These are phyloP conservation scores for Chlorella vulgaris DNA, from an alignment of 139 green algal genomes.

Conservation along the genomic window DNA sequence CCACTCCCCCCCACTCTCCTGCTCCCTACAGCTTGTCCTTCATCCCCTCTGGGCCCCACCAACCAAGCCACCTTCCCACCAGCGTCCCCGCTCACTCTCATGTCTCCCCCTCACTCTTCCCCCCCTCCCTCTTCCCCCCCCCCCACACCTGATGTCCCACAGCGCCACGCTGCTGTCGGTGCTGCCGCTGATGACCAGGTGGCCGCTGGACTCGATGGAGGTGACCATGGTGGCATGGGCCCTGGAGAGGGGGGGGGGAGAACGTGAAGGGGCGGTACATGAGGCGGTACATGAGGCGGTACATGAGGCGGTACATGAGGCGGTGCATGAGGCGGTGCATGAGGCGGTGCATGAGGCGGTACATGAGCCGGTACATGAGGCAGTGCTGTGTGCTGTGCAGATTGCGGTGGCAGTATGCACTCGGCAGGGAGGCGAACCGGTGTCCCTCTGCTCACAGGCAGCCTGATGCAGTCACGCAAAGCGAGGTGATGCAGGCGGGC, in stretches of 20 bases:
- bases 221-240: constrained; percentile 19
- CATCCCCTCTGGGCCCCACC: no score
- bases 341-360: not conserved
- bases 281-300: not conserved
- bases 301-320: not conserved
- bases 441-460: not conserved
- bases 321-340: not conserved
- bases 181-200: constrained; percentile 58
- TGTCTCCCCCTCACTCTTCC: not conserved
- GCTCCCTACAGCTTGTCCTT: no score
- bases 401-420: not conserved
- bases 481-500: not conserved
- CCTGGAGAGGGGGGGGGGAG: not conserved
- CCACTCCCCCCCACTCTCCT: no score
- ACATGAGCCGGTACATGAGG: not conserved
- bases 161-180: constrained; percentile 52
- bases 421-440: not conserved
- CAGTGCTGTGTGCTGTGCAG: not conserved
- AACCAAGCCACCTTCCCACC: no score
- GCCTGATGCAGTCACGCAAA: not conserved
- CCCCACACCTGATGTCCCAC: constrained; percentile 50
- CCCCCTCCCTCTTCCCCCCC: not conserved
- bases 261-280: not conserved
- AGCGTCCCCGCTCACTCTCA: no score
- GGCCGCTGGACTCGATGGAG: constrained; percentile 1